A percentile compares a stretch with the other conserved stretches of the same genome.
These are phyloP conservation scores for Eucalyptus rudis DNA, from an alignment of 345 rosid genomes.

Conservation along the genomic window DNA sequence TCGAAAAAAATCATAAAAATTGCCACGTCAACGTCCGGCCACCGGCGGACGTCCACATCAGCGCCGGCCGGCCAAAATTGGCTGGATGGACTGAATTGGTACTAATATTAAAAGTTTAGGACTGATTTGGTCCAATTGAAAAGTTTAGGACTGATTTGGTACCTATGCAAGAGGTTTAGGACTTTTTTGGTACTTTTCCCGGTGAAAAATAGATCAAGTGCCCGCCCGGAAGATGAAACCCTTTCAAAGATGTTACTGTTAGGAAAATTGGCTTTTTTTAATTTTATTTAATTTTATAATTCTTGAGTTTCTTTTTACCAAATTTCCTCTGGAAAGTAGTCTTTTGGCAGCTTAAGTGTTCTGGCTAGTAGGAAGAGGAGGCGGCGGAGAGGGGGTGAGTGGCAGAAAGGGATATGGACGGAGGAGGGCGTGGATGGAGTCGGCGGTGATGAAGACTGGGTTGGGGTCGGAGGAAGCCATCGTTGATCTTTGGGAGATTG, in stretches of 20 bases:
- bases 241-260: constrained; percentile 42
- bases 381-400: constrained; percentile 36
- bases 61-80: too few species aligned
- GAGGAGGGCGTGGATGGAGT: constrained; percentile 42
- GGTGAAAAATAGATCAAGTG: constrained; percentile 63
- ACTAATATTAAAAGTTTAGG: too few species aligned
- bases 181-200: too few species aligned
- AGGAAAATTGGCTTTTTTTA: constrained; percentile 22
- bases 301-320: not conserved
- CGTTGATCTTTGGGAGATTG: not conserved
- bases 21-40: too few species aligned
- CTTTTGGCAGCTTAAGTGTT: not conserved
- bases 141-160: too few species aligned
- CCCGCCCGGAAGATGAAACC: constrained; percentile 35
- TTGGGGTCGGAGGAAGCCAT: constrained; percentile 8
- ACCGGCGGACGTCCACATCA: too few species aligned
- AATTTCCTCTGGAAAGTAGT: not conserved
- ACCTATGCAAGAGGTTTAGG: too few species aligned
- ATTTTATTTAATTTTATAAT: too few species aligned
- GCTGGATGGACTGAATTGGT: too few species aligned
- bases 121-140: too few species aligned
- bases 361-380: not conserved
- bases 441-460: constrained; percentile 31
- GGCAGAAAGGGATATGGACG: constrained; percentile 58
- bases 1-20: too few species aligned